Evolutionary conservation across 352 stramenopile genomes (phyloP).

Genomic region (Globisporangium acanthophoron): DNA sequence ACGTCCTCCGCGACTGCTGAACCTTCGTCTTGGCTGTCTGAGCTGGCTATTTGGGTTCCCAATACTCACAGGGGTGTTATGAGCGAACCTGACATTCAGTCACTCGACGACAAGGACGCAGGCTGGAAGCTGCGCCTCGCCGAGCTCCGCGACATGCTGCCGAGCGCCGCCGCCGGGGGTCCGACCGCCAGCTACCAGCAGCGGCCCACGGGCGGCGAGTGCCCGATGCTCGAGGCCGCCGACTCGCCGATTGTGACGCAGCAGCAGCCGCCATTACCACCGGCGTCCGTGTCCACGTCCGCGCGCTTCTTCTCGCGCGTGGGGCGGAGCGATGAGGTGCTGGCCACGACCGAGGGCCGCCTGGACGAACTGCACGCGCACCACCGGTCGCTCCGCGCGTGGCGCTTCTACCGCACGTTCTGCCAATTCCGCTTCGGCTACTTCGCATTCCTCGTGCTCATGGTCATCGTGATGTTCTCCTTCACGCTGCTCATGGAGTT

Average conservation of each 20-base stretch:
- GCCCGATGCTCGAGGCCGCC: slow-evolving; percentile 15
- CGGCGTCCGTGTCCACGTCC: slow-evolving; percentile 1
- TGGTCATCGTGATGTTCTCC: slow-evolving; percentile 82
- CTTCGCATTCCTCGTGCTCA: slow-evolving; percentile 74
- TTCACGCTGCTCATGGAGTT: slow-evolving; percentile 84
- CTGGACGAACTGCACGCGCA: slow-evolving; percentile 53
- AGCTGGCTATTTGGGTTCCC: too few species aligned
- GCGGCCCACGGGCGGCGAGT: slow-evolving; percentile 4
- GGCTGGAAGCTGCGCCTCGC: slow-evolving; percentile 12
- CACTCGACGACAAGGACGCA: too few species aligned
- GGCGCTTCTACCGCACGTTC: slow-evolving; percentile 64
- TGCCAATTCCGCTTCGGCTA: slow-evolving; percentile 79
- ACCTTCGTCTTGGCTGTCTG: neutral
- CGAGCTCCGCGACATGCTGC: slow-evolving; percentile 15
- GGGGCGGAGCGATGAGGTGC: slow-evolving; percentile 27
- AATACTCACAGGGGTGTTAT: too few species aligned
- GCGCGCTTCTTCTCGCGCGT: slow-evolving; percentile 14
- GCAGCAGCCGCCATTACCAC: slow-evolving; percentile 5
- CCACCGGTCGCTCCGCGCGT: slow-evolving; percentile 31
- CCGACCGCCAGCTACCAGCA: neutral
- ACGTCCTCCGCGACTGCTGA: neutral
- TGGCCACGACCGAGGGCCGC: slow-evolving; percentile 46
- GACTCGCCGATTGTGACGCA: neutral
- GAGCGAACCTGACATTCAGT: too few species aligned
- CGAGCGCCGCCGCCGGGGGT: neutral